Evolutionary conservation across 1,284 basidiomycete genomes (phyloP).

Genomic region (Bondarzewia mesenterica): DNA sequence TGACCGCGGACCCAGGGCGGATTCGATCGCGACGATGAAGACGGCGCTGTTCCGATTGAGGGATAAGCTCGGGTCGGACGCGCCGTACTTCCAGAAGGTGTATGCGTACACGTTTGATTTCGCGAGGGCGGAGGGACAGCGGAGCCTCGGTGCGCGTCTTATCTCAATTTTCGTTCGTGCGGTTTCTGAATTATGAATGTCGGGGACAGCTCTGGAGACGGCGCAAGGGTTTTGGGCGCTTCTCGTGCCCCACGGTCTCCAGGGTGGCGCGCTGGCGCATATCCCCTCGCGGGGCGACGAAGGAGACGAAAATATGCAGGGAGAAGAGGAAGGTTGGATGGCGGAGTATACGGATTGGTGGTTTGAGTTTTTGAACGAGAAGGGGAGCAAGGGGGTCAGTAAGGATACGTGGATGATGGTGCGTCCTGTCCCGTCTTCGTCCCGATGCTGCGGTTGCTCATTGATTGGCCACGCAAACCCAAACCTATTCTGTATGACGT

Average conservation of each 20-base stretch:
- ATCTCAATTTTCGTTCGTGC: neutral
- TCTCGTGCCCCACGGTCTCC: conserved; percentile 73
- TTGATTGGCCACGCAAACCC: neutral
- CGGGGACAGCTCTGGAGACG: conserved; percentile 49
- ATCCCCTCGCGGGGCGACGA: conserved; percentile 26
- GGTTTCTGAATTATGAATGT: conserved; percentile 1
- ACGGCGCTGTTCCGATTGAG: conserved; percentile 49
- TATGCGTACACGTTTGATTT: conserved; percentile 90
- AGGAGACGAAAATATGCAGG: conserved; percentile 35
- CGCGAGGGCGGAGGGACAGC: conserved; percentile 68
- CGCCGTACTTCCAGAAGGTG: conserved; percentile 77
- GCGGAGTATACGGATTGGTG: conserved; percentile 68
- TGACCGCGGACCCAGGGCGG: conserved; percentile 40
- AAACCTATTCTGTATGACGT: no score
- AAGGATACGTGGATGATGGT: conserved; percentile 95
- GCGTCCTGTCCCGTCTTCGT: conserved; percentile 14
- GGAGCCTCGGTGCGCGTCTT: conserved; percentile 50
- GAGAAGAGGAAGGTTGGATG: conserved; percentile 52
- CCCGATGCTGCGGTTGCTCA: conserved; percentile 3
- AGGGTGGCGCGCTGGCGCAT: conserved; percentile 60
- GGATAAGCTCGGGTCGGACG: conserved; percentile 57
- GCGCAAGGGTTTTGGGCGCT: conserved; percentile 83
- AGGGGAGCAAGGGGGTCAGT: conserved; percentile 77
- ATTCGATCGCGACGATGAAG: conserved; percentile 67
- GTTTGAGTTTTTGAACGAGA: conserved; percentile 74